Conservation (phyloP, 306 rosid species). For the Argentina anserina region DNA sequence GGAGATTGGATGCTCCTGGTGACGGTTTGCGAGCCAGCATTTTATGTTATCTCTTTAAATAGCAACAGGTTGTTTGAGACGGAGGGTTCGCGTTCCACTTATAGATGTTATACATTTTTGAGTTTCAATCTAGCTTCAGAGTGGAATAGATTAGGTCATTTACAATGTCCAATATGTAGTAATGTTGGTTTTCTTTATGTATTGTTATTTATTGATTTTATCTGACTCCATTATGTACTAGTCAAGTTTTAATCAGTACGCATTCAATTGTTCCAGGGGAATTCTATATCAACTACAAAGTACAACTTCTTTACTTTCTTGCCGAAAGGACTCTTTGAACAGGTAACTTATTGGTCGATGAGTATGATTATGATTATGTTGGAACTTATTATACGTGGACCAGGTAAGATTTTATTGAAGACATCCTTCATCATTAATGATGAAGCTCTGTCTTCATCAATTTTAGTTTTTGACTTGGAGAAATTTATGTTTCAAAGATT, state of each 20-base stretch:
- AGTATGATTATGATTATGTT: neutral
- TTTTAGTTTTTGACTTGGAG: neutral
- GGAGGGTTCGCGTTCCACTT: no score
- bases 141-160: neutral
- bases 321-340: constrained; percentile 95
- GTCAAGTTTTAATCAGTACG: constrained; percentile 14
- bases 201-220: constrained; percentile 16
- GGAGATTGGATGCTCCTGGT: neutral
- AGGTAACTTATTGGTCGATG: constrained; percentile 48
- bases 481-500: neutral
- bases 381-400: constrained; percentile 3
- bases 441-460: neutral
- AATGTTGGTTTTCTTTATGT: neutral
- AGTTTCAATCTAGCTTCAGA: neutral
- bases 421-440: neutral
- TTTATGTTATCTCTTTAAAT: neutral
- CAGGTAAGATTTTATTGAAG: neutral
- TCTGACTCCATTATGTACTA: neutral
- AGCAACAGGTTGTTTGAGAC: neutral
- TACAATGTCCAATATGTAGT: neutral
- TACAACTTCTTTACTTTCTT: constrained; percentile 78
- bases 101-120: neutral
- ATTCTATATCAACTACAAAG: constrained; percentile 90
- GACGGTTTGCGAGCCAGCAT: neutral
- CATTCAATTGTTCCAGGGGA: constrained; percentile 60